Conservation (phyloP, 768 basidiomycete species). For the Jaapia argillacea region DNA sequence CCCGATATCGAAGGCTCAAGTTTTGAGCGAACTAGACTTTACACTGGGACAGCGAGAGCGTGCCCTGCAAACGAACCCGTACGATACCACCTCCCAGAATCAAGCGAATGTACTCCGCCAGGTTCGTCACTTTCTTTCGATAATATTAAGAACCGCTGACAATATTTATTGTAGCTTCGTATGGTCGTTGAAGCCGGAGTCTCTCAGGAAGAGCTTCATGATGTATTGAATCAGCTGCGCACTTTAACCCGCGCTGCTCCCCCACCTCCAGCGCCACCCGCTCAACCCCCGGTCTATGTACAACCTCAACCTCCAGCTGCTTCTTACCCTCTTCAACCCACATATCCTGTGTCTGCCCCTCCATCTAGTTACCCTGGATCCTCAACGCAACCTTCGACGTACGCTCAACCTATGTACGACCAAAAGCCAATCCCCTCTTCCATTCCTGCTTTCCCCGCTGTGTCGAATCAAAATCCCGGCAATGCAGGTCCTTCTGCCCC, state of each 20-base stretch:
- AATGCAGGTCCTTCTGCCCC: slow-evolving; percentile 8
- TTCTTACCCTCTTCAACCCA: slow-evolving; percentile 21
- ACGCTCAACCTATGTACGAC: neutral
- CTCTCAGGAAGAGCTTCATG: slow-evolving; percentile 67
- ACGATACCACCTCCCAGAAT: slow-evolving; percentile 54
- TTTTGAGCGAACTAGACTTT: slow-evolving; percentile 75
- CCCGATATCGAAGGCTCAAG: slow-evolving; percentile 65
- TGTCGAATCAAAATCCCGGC: slow-evolving; percentile 1
- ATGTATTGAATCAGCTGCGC: slow-evolving; percentile 66
- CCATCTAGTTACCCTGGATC: neutral
- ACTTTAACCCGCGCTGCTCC: slow-evolving; percentile 40
- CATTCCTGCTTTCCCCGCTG: neutral
- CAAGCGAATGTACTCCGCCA: slow-evolving; percentile 77
- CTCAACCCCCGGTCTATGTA: slow-evolving; percentile 13
- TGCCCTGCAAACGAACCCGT: slow-evolving; percentile 57
- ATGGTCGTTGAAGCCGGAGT: slow-evolving; percentile 72
- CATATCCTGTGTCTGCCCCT: slow-evolving; percentile 10
- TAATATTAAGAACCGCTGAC: too few relatives aligned
- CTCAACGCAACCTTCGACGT: neutral
- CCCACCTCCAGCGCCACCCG: slow-evolving; percentile 13
- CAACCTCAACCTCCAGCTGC: slow-evolving; percentile 6
- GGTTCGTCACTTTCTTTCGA: slow-evolving; percentile 26
- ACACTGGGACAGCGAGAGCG: slow-evolving; percentile 77
- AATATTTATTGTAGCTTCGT: slow-evolving; percentile 45
- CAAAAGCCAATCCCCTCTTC: neutral